Conservation (phyloP, 176 grass and related monocot species). For the Aegilops umbellulata region DNA sequence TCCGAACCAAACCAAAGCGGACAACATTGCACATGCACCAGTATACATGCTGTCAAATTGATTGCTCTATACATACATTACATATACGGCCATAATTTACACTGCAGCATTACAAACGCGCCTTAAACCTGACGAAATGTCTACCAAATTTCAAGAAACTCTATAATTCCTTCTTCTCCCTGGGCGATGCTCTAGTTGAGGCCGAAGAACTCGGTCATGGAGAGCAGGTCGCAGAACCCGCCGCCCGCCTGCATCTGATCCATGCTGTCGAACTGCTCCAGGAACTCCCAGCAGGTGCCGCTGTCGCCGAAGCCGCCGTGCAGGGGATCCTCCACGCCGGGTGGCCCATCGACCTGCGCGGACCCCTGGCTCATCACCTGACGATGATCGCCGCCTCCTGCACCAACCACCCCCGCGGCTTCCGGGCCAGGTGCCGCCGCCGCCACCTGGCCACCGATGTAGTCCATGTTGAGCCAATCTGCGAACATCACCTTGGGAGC, state of each 20-base stretch:
- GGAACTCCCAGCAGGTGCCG: conserved; percentile 52
- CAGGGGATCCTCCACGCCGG: conserved; percentile 11
- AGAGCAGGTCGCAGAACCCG: conserved; percentile 58
- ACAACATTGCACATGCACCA: neutral
- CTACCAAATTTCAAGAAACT: neutral
- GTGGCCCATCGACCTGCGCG: conserved; percentile 42
- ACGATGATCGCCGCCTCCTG: conserved; percentile 19
- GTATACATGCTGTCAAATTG: neutral
- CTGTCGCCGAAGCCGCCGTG: conserved; percentile 50
- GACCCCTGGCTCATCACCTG: conserved; percentile 37
- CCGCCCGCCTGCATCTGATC: conserved; percentile 40
- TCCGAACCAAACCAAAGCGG: neutral
- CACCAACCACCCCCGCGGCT: neutral
- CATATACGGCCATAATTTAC: conserved; percentile 48
- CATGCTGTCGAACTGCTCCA: conserved; percentile 54
- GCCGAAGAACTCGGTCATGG: conserved; percentile 50
- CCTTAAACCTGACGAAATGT: conserved; percentile 12
- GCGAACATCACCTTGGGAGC: conserved; percentile 89
- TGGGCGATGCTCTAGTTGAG: conserved; percentile 30
- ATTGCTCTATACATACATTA: conserved; percentile 26
- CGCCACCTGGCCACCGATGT: conserved; percentile 20
- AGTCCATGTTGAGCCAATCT: conserved; percentile 75
- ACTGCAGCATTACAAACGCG: conserved; percentile 18
- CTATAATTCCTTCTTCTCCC: conserved; percentile 7
- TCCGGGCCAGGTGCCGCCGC: conserved; percentile 34